Evolutionary conservation across 164 flowering plant species (phyloP).

Genomic region (Aristolochia californica): DNA sequence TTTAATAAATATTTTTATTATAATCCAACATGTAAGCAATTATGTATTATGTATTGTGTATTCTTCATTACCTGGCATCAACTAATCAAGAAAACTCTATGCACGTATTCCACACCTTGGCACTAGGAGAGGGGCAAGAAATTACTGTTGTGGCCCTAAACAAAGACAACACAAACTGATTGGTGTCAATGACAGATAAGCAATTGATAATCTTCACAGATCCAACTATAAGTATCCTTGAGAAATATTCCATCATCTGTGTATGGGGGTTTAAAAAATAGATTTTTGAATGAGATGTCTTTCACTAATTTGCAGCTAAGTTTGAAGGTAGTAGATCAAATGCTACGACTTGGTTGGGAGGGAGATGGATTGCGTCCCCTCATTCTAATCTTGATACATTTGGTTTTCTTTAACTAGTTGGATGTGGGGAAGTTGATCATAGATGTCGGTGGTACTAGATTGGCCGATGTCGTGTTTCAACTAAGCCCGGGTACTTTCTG

Average conservation of each 20-base stretch:
- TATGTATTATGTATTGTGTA: too few species aligned
- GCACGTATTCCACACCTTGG: conserved; percentile 69
- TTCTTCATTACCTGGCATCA: too few species aligned
- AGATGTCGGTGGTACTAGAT: background rate
- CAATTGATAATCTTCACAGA: conserved; percentile 88
- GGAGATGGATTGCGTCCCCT: conserved; percentile 88
- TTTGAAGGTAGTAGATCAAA: conserved; percentile 89
- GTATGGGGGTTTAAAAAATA: background rate
- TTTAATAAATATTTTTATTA: too few species aligned
- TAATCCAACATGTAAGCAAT: too few species aligned
- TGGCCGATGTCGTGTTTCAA: background rate
- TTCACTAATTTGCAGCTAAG: conserved; percentile 57
- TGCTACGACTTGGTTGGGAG: conserved; percentile 99
- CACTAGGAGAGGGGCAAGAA: conserved; percentile 72
- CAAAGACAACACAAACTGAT: conserved; percentile 76
- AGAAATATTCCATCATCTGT: background rate
- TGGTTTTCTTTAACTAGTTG: background rate
- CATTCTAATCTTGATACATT: conserved; percentile 16
- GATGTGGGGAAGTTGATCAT: background rate
- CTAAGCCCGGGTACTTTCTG: background rate
- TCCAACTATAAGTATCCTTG: conserved; percentile 67
- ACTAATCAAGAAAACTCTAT: too few species aligned
- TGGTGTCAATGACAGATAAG: conserved; percentile 84
- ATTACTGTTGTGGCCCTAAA: conserved; percentile 75
- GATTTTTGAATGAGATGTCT: background rate